Evolutionary conservation across 768 basidiomycete species (phyloP).

Genomic region (Leccinum rimulosum): DNA sequence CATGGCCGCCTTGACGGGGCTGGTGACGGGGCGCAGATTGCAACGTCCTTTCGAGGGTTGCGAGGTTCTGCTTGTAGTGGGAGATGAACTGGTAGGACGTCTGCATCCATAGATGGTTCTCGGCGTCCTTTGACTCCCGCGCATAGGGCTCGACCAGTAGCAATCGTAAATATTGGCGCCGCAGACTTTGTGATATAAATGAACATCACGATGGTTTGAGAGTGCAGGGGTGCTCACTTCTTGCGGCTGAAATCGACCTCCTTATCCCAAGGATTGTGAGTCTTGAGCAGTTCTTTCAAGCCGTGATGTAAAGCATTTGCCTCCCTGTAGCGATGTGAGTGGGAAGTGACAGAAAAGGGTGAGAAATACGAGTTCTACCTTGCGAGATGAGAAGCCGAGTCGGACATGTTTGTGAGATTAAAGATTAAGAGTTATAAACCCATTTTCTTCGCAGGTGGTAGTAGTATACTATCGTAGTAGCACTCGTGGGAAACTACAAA

Average conservation of each 20-base stretch:
- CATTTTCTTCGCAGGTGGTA: conserved; percentile 21
- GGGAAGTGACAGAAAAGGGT: conserved; percentile 1
- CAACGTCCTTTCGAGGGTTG: conserved; percentile 58
- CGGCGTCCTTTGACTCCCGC: conserved; percentile 73
- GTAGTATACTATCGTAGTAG: not conserved
- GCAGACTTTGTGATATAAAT: conserved; percentile 46
- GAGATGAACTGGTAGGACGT: conserved; percentile 86
- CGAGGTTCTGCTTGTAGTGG: conserved; percentile 74
- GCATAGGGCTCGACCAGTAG: conserved; percentile 68
- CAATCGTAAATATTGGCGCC: conserved; percentile 66
- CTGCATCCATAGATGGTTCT: conserved; percentile 89
- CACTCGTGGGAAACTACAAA: conserved; percentile 24
- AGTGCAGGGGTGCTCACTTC: conserved; percentile 52
- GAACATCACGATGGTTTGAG: conserved; percentile 2
- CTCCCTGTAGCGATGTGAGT: conserved; percentile 50
- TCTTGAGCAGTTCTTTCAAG: conserved; percentile 73
- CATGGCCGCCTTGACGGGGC: conserved; percentile 42
- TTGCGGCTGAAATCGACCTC: conserved; percentile 86
- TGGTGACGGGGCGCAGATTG: conserved; percentile 41
- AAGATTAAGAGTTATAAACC: conserved; percentile 18
- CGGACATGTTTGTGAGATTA: conserved; percentile 35
- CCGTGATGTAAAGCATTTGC: conserved; percentile 72
- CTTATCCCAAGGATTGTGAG: conserved; percentile 75
- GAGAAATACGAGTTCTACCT: conserved; percentile 23
- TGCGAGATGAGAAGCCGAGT: conserved; percentile 38